Base-by-base conservation (phyloP, 176 grass and related monocot genomes). In the Musa itinerans region DNA sequence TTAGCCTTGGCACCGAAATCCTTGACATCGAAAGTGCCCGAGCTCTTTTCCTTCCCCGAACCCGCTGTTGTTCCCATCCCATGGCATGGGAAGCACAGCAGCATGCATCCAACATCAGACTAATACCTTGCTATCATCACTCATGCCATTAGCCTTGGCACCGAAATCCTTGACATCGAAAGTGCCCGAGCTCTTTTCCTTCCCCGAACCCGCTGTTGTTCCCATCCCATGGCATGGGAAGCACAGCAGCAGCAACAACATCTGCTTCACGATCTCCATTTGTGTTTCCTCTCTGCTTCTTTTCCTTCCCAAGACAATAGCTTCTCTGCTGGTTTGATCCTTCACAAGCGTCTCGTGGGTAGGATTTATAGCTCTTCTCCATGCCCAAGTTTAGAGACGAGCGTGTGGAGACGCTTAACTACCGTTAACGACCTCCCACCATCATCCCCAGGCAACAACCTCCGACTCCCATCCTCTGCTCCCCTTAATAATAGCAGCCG, bases 1-100 rank as follows among this genome's bases (percentile, higher is more conserved):
- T 73, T 10, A 19, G 56, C 78, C 48, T 59, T 51, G 78, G 78
- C 78, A 29, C 78, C 78, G 14, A 20, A 80, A n/a, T 64, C 22
- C 34, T 29, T 16, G 22, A 80, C 78, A 24, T 65, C 43, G 69
- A 73, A 80, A 8, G 8, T 52, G 11, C 43, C 43, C 8, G 57
- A 8, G 0, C 3, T 17, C 14, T 29, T 29, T 2, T 29, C 29
- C 2, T 29, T 29, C 29, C 29, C 29, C 16, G 4, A 12, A 58
- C 4, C 55, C 55, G 17, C 14, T 11, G 14, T 58, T 1, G 11
- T 16, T 58, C 55, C 34, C 2, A 70, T 10, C 6, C 43, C 68
- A 4, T 51, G 17, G 48, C 1, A 70, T 2, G 51, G 10, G 29
- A 70, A 48, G 68, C 17, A 70, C 9, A 52, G 48, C 34, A 43